Evolutionary conservation across 2,329 filamentous ascomycete genomes (phyloP).

Genomic region (Aphanoascus verrucosus): DNA sequence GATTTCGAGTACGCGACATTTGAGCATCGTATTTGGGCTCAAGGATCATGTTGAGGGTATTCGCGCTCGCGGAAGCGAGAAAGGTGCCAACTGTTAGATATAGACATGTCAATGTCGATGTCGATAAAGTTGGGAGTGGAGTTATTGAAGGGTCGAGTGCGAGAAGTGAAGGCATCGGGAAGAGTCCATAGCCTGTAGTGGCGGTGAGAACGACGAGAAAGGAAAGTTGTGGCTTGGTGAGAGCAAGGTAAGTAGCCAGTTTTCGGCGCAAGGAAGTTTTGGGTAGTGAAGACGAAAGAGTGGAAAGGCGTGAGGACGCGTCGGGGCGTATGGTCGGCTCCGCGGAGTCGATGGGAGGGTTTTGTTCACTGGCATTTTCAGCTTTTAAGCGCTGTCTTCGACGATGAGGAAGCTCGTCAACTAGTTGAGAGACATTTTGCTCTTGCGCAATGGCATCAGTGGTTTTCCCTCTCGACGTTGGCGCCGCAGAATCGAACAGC

Average conservation of each 20-base stretch:
- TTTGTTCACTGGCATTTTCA: constrained; percentile 20
- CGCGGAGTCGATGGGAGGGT: constrained; percentile 21
- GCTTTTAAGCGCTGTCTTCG: constrained; percentile 35
- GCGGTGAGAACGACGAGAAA: constrained; percentile 84
- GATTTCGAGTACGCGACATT: constrained; percentile 86
- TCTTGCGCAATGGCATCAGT: background rate
- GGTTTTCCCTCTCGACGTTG: constrained; percentile 1
- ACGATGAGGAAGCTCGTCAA: constrained; percentile 33
- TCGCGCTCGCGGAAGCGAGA: constrained; percentile 80
- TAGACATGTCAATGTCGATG: constrained; percentile 74
- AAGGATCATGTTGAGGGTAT: constrained; percentile 94
- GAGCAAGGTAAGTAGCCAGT: constrained; percentile 70
- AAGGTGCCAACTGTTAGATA: constrained; percentile 87
- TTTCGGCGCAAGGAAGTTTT: constrained; percentile 51
- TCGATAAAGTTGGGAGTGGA: constrained; percentile 49
- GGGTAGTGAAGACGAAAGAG: constrained; percentile 47
- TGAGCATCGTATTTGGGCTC: constrained; percentile 80
- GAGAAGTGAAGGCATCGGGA: constrained; percentile 81
- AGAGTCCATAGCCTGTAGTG: constrained; percentile 83
- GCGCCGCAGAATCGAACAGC: constrained; percentile 16
- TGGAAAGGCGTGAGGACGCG: constrained; percentile 51
- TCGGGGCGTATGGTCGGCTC: constrained; percentile 43
- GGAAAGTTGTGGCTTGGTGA: constrained; percentile 90
- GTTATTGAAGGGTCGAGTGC: constrained; percentile 62
- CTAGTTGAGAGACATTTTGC: background rate